These are phyloP conservation scores for Syzygium syzygioides DNA, from an alignment of 441 rosid genomes.

Conservation along the genomic window DNA sequence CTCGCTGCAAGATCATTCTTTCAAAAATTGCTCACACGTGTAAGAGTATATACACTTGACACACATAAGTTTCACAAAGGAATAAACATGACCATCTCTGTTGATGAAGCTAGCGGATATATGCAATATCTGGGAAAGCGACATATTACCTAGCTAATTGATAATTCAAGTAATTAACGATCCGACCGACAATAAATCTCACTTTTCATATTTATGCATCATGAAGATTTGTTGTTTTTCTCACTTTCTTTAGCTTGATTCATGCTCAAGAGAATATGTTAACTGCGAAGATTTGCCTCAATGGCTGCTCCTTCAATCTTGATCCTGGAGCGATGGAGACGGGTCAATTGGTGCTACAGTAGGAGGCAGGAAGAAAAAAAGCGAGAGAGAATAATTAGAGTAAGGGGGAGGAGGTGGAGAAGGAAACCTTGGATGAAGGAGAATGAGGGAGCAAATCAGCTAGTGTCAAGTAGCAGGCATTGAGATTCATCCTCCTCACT, in stretches of 20 bases:
- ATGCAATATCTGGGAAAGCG: not conserved
- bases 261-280: not conserved
- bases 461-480: conserved; percentile 32
- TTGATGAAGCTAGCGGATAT: not conserved
- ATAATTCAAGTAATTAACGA: not conserved
- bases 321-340: not conserved
- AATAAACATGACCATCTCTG: not conserved
- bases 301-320: not conserved
- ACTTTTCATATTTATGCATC: not conserved
- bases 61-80: not conserved
- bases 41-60: not conserved
- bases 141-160: not conserved
- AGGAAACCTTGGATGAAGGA: conserved; percentile 17
- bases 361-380: not conserved
- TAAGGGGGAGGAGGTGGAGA: not conserved
- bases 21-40: not conserved
- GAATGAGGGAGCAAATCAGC: conserved; percentile 41
- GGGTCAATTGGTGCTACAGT: not conserved
- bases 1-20: not conserved
- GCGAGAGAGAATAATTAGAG: not conserved
- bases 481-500: conserved; percentile 39
- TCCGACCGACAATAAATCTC: not conserved
- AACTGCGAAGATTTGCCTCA: not conserved
- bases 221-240: not conserved
- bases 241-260: not conserved